phyloP scores from a whole-genome alignment of 495 filamentous ascomycete genomes.

The Aspergillus conjunctus region DNA sequence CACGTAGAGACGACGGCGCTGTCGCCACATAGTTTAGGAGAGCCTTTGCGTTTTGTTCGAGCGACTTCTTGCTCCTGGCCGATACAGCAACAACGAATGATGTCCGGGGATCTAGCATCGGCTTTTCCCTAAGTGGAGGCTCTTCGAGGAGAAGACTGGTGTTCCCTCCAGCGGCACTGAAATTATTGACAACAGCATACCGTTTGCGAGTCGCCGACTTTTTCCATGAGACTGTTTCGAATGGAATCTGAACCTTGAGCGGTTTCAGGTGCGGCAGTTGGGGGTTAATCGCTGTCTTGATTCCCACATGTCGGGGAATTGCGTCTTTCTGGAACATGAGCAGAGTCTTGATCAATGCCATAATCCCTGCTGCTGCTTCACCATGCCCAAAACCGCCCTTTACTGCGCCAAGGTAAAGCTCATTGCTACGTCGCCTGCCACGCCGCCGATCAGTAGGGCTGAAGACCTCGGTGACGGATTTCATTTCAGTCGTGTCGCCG shows the following conservation, averaged over 20 bases:
- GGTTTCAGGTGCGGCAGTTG: no score
- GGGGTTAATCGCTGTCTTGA: no score
- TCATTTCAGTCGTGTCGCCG: conserved; percentile 39
- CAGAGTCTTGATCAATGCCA: conserved; percentile 38
- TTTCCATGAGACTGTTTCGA: no score
- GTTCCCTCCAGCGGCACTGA: conserved; percentile 32
- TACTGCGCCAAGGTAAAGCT: conserved; percentile 34
- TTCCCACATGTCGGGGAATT: conserved; percentile 42
- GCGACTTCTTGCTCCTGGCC: conserved; percentile 38
- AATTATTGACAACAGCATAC: conserved; percentile 38
- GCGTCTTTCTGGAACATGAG: conserved; percentile 33
- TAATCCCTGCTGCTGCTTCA: conserved; percentile 38
- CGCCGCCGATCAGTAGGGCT: conserved; percentile 16
- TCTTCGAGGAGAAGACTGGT: conserved; percentile 17
- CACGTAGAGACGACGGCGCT: conserved; percentile 27
- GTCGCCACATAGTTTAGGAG: conserved; percentile 34
- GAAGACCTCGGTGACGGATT: conserved; percentile 34
- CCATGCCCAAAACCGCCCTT: conserved; percentile 47
- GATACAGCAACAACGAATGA: conserved; percentile 33
- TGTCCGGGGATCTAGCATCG: neutral
- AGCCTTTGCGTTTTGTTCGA: conserved; percentile 37
- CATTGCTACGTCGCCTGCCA: conserved; percentile 12
- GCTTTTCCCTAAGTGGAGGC: neutral
- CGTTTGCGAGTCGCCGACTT: no score
- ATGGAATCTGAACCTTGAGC: no score